These are phyloP conservation scores for Melastoma malabathricum DNA, from an alignment of 345 rosid genomes.

Conservation along the genomic window DNA sequence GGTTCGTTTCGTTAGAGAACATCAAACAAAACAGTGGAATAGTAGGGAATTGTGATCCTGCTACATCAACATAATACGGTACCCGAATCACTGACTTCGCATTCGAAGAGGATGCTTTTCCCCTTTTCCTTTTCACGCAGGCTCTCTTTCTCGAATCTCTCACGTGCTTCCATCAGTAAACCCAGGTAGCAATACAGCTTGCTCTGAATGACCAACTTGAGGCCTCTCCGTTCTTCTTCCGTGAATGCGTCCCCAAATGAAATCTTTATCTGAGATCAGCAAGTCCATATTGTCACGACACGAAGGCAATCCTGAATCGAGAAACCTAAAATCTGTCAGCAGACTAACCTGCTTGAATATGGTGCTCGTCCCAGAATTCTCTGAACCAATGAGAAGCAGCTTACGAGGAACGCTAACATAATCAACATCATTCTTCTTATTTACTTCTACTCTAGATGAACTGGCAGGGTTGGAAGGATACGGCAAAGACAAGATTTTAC, in stretches of 20 bases:
- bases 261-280: conserved; percentile 58
- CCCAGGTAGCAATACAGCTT: conserved; percentile 64
- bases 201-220: conserved; percentile 68
- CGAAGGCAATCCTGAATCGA: neutral
- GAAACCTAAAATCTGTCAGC: neutral
- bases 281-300: neutral
- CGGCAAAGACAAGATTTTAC: conserved; percentile 47
- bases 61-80: neutral
- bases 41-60: no score
- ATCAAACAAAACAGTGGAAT: no score
- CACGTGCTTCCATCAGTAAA: conserved; percentile 51
- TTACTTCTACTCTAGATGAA: conserved; percentile 21
- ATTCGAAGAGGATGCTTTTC: conserved; percentile 17
- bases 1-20: no score
- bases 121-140: conserved; percentile 20
- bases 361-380: conserved; percentile 74
- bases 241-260: conserved; percentile 58
- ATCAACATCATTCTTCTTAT: conserved; percentile 9
- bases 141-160: conserved; percentile 34
- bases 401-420: conserved; percentile 20
- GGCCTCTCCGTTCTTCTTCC: conserved; percentile 51
- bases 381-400: conserved; percentile 60
- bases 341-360: conserved; percentile 64
- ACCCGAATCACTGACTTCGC: conserved; percentile 37
- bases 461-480: conserved; percentile 25